phyloP scores from a whole-genome alignment of 2,329 filamentous ascomycete genomes.

The Cordyceps sp. region DNA sequence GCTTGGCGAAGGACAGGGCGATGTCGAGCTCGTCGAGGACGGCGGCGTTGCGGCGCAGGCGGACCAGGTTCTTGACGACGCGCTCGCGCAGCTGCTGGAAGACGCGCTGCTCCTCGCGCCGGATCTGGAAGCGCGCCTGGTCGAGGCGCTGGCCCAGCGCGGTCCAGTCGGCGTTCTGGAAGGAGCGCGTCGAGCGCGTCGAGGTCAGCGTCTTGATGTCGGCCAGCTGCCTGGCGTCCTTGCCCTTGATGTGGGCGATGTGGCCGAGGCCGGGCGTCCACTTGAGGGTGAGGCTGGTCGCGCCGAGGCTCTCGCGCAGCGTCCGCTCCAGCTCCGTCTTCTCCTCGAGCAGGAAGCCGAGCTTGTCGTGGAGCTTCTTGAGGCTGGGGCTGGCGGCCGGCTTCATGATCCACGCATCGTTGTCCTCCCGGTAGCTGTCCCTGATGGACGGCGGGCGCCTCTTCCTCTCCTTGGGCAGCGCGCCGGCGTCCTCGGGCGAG shows the following conservation, averaged over 20 bases:
- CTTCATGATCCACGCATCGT: slow-evolving; percentile 48
- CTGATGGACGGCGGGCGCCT: slow-evolving; percentile 29
- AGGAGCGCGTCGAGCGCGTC: slow-evolving; percentile 70
- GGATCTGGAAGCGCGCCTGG: slow-evolving; percentile 59
- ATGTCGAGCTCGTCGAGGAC: slow-evolving; percentile 91
- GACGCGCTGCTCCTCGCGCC: slow-evolving; percentile 68
- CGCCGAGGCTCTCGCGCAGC: slow-evolving; percentile 44
- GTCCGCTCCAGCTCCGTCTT: slow-evolving; percentile 42
- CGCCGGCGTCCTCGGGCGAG: slow-evolving; percentile 33
- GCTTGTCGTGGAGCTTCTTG: slow-evolving; percentile 46
- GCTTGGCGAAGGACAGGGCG: slow-evolving; percentile 63
- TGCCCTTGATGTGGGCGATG: slow-evolving; percentile 79
- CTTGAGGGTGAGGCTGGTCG: slow-evolving; percentile 55
- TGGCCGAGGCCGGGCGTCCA: slow-evolving; percentile 83
- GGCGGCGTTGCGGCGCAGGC: slow-evolving; percentile 74
- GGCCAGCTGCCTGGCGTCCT: slow-evolving; percentile 35
- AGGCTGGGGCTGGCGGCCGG: slow-evolving; percentile 51
- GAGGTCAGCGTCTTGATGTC: slow-evolving; percentile 42
- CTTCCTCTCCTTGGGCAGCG: slow-evolving; percentile 36
- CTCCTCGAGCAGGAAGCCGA: slow-evolving; percentile 42
- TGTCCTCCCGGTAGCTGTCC: slow-evolving; percentile 43
- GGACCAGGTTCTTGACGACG: slow-evolving; percentile 70
- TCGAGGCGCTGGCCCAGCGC: slow-evolving; percentile 65
- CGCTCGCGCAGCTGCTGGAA: slow-evolving; percentile 57
- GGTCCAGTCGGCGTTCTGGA: slow-evolving; percentile 75